Percentiles rank a stretch among this genome's conserved stretches.
Evolutionary conservation across 1,139 yeast species (phyloP).

Genomic region (Yamadazyma friedrichii): DNA sequence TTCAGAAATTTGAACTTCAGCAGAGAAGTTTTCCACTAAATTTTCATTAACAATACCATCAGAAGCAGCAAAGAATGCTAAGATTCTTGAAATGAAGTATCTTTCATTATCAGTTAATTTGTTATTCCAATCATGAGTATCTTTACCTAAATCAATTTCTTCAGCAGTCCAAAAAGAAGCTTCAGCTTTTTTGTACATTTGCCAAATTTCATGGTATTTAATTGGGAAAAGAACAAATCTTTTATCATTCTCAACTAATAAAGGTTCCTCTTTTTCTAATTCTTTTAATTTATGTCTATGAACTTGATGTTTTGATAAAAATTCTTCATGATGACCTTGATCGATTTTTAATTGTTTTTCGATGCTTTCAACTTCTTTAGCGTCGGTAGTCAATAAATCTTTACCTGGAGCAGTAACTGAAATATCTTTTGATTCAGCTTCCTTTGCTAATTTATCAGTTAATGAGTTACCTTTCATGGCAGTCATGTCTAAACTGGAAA

Average conservation of each 20-base stretch:
- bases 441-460: slow-evolving; percentile 47
- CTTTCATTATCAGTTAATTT: slow-evolving; percentile 84
- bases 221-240: slow-evolving; percentile 97
- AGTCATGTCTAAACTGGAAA: slow-evolving; percentile 41
- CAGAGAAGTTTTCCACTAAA: slow-evolving; percentile 93
- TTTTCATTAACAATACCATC: slow-evolving; percentile 98
- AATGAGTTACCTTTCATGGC: slow-evolving; percentile 34
- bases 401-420: slow-evolving; percentile 24
- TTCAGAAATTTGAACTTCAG: slow-evolving; percentile 96
- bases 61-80: slow-evolving; percentile 98
- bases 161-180: slow-evolving; percentile 99
- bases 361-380: slow-evolving; percentile 13
- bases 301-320: slow-evolving; percentile 58
- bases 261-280: slow-evolving; percentile 84
- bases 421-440: slow-evolving; percentile 42
- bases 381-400: slow-evolving; percentile 11
- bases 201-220: slow-evolving; percentile 97
- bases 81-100: slow-evolving; percentile 82
- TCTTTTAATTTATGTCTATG: slow-evolving; percentile 74
- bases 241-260: slow-evolving; percentile 79
- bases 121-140: slow-evolving; percentile 85
- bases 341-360: slow-evolving; percentile 9
- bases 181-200: slow-evolving; percentile 97
- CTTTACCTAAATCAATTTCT: slow-evolving; percentile 95
- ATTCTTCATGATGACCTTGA: slow-evolving; percentile 45